These are phyloP conservation scores for Hypoxylon trugodes DNA, from an alignment of 495 filamentous ascomycete species.

Conservation along the genomic window DNA sequence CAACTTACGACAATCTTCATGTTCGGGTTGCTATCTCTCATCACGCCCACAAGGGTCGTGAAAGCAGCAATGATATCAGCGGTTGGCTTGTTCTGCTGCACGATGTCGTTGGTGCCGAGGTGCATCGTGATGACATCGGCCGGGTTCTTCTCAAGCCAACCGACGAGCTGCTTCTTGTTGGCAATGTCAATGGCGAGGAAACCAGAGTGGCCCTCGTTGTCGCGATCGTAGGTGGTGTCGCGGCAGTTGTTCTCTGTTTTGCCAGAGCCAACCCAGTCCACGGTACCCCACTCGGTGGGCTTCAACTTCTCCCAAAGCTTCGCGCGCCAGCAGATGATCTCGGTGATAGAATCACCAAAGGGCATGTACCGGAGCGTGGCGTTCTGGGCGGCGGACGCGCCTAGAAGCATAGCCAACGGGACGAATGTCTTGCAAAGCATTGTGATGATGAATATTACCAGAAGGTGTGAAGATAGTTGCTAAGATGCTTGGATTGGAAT, in stretches of 20 bases:
- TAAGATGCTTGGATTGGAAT: not conserved
- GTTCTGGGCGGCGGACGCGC: conserved; percentile 39
- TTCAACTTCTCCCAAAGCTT: conserved; percentile 57
- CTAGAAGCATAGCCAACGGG: conserved; percentile 30
- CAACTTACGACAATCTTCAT: conserved; percentile 62
- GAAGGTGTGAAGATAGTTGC: not conserved
- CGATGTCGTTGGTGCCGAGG: conserved; percentile 62
- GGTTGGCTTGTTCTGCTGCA: conserved; percentile 52
- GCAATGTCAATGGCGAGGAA: conserved; percentile 60
- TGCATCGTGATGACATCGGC: conserved; percentile 62
- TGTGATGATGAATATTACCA: not conserved
- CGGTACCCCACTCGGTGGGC: conserved; percentile 47
- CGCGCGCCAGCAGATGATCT: conserved; percentile 59
- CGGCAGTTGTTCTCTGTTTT: conserved; percentile 50
- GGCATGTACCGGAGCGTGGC: conserved; percentile 55
- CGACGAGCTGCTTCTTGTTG: conserved; percentile 56
- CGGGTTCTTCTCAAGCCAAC: conserved; percentile 57
- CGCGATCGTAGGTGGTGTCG: conserved; percentile 52
- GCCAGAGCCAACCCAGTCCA: conserved; percentile 60
- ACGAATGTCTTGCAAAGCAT: conserved; percentile 42
- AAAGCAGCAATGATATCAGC: conserved; percentile 57
- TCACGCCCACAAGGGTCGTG: conserved; percentile 53
- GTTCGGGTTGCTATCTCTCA: conserved; percentile 56
- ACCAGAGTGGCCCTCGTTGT: conserved; percentile 64
- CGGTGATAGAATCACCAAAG: conserved; percentile 62